Evolutionary conservation across 345 rosid species (phyloP).

Genomic region (Pistacia atlantica): DNA sequence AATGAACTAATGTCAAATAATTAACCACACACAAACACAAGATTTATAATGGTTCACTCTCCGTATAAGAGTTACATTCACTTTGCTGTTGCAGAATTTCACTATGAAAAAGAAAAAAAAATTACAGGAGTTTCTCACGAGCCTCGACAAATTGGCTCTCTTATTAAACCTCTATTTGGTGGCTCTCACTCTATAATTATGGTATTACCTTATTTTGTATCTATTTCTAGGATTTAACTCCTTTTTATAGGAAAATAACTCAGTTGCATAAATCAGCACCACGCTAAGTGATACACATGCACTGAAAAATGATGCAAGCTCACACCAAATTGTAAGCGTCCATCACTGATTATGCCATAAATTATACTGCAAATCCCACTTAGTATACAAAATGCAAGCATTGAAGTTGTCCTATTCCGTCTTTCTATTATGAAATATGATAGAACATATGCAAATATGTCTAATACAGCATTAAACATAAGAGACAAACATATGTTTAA

Average conservation of each 20-base stretch:
- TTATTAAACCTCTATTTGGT: no score
- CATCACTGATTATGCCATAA: constrained; percentile 25
- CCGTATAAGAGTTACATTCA: no score
- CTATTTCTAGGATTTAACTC: no score
- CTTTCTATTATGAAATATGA: constrained; percentile 35
- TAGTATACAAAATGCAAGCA: constrained; percentile 26
- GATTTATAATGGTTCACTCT: no score
- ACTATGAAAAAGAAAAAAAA: no score
- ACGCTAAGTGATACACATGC: constrained; percentile 41
- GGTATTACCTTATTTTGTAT: no score
- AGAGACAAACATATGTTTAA: constrained; percentile 41
- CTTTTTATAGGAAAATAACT: constrained; percentile 40
- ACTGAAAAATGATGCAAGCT: constrained; percentile 44
- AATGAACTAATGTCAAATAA: no score
- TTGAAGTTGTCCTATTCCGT: constrained; percentile 37
- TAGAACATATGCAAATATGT: constrained; percentile 39
- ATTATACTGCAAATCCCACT: constrained; percentile 43
- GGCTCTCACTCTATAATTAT: no score
- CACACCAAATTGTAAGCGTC: constrained; percentile 33
- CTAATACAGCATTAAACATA: constrained; percentile 44
- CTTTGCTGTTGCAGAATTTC: no score
- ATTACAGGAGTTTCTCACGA: no score
- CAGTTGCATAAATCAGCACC: constrained; percentile 42
- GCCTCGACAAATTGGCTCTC: no score
- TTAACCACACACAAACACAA: no score